Conservation (phyloP, 2,329 filamentous ascomycete genomes). For the Phaeosphaeriaceae sp. region DNA sequence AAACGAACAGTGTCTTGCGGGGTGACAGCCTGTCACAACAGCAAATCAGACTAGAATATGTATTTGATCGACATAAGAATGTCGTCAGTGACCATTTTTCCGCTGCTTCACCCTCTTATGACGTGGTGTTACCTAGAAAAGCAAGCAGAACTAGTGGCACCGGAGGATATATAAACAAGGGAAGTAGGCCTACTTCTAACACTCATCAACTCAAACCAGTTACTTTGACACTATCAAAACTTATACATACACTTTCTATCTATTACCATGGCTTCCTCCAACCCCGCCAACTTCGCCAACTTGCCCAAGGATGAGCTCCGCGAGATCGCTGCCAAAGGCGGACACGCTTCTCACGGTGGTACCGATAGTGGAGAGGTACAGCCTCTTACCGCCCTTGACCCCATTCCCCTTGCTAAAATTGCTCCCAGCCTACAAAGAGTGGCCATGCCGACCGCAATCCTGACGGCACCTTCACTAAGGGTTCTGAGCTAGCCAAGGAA, state of each 20-base stretch:
- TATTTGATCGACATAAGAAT: conserved; percentile 12
- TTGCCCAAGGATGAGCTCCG: conserved; percentile 57
- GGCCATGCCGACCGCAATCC: conserved; percentile 41
- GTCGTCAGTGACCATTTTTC: not conserved
- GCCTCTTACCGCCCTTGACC: not conserved
- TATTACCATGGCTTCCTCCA: conserved; percentile 48
- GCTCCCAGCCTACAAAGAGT: conserved; percentile 6
- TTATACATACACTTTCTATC: conserved; percentile 1
- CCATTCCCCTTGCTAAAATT: not conserved
- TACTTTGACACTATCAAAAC: not conserved
- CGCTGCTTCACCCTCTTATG: conserved; percentile 16
- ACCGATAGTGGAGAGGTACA: not conserved
- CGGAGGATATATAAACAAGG: conserved; percentile 16
- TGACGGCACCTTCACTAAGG: conserved; percentile 49
- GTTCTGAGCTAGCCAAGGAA: conserved; percentile 47
- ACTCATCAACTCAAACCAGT: not conserved
- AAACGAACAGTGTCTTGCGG: conserved; percentile 4
- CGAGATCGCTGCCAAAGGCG: conserved; percentile 58
- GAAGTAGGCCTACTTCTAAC: not conserved
- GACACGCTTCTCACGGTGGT: conserved; percentile 48
- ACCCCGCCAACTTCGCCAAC: conserved; percentile 62
- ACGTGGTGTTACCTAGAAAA: conserved; percentile 22
- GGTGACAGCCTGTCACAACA: conserved; percentile 2
- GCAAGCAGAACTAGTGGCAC: conserved; percentile 14
- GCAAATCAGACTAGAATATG: conserved; percentile 10